Base-by-base conservation (phyloP, 148 eudicot genomes). In the Suaeda aralocaspica region DNA sequence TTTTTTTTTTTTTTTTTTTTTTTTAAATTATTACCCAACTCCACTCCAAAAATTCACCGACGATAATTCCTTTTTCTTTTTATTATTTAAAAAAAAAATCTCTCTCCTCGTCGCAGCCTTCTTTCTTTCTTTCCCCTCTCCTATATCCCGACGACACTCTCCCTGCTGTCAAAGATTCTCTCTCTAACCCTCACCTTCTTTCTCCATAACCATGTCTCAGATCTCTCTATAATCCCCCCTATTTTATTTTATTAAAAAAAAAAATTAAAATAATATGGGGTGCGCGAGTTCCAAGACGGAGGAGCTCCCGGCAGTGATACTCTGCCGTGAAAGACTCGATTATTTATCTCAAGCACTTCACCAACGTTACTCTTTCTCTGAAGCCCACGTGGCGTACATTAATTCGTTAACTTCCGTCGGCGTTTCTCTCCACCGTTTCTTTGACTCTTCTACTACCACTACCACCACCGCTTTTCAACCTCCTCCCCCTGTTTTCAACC, bases 251-350 rank as follows among this genome's bases (percentile, higher is more conserved):
- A 14, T 29, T 28, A 12, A 5, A 9, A 59, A 2, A 44, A 34
- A 34, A 4, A 56, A 57, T 5, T 0, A 5, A 3, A 15, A 0
- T 4, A 36, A 2, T 3, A 93, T 94, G 99, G 99, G 99, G 29
- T 94, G 99, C 41, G 80, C 87, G 0, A 80, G 65, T 71, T 94
- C 99, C 4, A 94, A 94, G 71, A 72, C 77, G 22, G 99, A 94
- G 48, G 99, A 94, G 61, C 71, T 83, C 0, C 96, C 96, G 76
- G 99, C 97, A 69, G 92, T 94, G 9, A 72, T 61, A 2, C 80
- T 91, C 2, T 94, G 99, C 82, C 86, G 89, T 0, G 81, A 89
- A 0, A 82, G 99, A 0, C 78, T 92, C 8, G n/a, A 53, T 0
- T 81, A 72, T 26, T 77, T 94, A 5, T 84, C 88, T 72, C 66